Evolutionary conservation across 768 basidiomycete genomes (phyloP), one percentile per base, ranked within the genome.

Genomic region (Rhodotorula kratochvilovae): DNA sequence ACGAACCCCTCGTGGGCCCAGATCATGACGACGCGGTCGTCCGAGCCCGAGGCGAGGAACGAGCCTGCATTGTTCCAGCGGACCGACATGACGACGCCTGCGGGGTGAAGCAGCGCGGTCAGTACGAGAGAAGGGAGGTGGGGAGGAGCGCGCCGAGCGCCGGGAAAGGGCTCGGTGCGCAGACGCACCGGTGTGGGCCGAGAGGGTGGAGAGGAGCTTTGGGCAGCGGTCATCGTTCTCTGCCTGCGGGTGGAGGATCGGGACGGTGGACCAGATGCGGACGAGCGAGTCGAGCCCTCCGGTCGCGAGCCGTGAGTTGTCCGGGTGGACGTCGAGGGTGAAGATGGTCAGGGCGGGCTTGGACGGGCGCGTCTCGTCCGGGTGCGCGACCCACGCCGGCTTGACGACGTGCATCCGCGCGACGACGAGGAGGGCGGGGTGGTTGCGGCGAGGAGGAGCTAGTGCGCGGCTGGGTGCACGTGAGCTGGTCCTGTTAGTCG

Each of bases 1-100:
- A 86, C 92, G 83, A 79, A 96, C 92, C 91, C 92, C 81, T 96
- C 93, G 59, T 92, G 85, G 78, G 93, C 92, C 96, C 94, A 99
- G 46, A 98, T 87, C 88, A 98, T 90, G 42, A 96, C 87, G 74
- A 94, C 90, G 79, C 89, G 87, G 79, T 98, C 96, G 80, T 99
- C 96, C 73, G 92, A 92, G 31, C 96, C 96, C 78, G 91, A 94
- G 10, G 96, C 96, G 29, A 99, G 83, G 88, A 90, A 97, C 61
- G 89, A 83, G 17, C 96, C 96, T 17, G 90, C 91, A 81, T 93
- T 87, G 19, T 92, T 91, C 94, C 95, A 99, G 59, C 94, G 82
- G 27, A 97, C 90, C 23, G 89, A 87, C 39, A 98, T 82, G 5
- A 99, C 94, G 0, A 93, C 90, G 7, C 83, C 83, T 83, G 72